Evolutionary conservation across 2,329 filamentous ascomycete species (phyloP).

Genomic region (Alternaria atra): DNA sequence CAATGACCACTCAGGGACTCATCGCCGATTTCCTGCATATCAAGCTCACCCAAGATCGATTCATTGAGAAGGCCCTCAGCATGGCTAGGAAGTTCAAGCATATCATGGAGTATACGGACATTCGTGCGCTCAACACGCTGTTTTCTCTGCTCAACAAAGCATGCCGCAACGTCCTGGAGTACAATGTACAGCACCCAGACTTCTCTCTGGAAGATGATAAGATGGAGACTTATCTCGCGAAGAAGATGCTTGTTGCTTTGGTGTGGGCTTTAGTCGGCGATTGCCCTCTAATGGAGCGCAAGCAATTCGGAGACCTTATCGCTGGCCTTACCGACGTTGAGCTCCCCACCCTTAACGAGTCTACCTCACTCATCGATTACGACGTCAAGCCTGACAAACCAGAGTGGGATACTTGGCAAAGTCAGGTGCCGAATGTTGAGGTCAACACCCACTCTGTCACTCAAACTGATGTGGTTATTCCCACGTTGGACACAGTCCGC

Average conservation of each 20-base stretch:
- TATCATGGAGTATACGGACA: conserved; percentile 97
- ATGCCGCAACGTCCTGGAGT: conserved; percentile 91
- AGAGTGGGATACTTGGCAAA: conserved; percentile 94
- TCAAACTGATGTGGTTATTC: conserved; percentile 98
- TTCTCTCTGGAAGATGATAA: conserved; percentile 92
- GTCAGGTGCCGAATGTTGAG: conserved; percentile 91
- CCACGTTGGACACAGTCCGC: conserved; percentile 93
- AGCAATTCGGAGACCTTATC: conserved; percentile 86
- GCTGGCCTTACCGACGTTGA: conserved; percentile 85
- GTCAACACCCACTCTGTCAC: conserved; percentile 98
- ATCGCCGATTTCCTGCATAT: conserved; percentile 81
- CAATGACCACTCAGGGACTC: conserved; percentile 78
- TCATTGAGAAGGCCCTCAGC: conserved; percentile 79
- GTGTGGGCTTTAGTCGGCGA: conserved; percentile 98
- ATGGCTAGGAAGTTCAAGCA: conserved; percentile 83
- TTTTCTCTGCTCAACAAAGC: conserved; percentile 97
- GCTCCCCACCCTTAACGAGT: conserved; percentile 78
- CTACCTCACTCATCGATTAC: conserved; percentile 91
- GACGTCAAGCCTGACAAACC: conserved; percentile 87
- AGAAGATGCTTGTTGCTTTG: conserved; percentile 90
- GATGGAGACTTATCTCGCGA: conserved; percentile 86
- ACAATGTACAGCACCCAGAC: conserved; percentile 92
- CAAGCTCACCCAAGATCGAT: conserved; percentile 79
- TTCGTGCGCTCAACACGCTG: conserved; percentile 87
- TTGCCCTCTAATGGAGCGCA: conserved; percentile 86